A percentile compares a stretch with the other conserved stretches of the same genome.
Conservation (phyloP, 2,329 filamentous ascomycete species). For the Colletotrichum eleusines region DNA sequence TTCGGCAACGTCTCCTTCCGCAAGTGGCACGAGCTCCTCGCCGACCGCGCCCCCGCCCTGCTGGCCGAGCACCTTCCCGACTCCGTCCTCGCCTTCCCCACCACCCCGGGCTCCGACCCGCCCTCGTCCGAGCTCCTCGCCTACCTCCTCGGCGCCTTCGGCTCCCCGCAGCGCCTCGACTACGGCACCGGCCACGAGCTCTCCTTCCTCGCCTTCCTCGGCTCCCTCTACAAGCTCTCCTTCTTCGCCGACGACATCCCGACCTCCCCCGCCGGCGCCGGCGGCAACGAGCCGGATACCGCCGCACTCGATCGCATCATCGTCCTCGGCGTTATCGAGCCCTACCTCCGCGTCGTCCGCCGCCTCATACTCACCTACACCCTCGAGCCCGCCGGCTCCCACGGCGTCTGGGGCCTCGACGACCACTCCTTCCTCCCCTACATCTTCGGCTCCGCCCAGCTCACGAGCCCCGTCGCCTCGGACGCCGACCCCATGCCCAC, state of each 20-base stretch:
- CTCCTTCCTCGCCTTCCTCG: conserved; percentile 93
- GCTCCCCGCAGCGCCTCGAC: conserved; percentile 88
- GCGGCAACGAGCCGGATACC: not conserved
- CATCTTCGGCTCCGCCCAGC: conserved; percentile 93
- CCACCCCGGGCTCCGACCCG: conserved; percentile 37
- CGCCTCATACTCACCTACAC: conserved; percentile 90
- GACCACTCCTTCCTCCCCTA: conserved; percentile 96
- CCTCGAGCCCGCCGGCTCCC: conserved; percentile 93
- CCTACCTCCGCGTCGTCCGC: conserved; percentile 85
- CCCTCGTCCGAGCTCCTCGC: conserved; percentile 49
- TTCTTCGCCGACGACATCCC: conserved; percentile 65
- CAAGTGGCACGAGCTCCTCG: conserved; percentile 81
- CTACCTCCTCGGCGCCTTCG: conserved; percentile 89
- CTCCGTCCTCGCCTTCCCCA: conserved; percentile 42
- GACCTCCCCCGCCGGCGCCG: not conserved
- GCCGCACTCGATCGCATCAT: conserved; percentile 80
- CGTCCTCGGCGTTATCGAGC: conserved; percentile 85
- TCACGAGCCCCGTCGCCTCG: conserved; percentile 79
- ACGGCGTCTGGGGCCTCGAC: conserved; percentile 98
- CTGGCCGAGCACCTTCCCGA: conserved; percentile 53
- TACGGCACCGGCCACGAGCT: conserved; percentile 97
- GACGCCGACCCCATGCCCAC: conserved; percentile 72
- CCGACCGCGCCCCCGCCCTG: conserved; percentile 68
- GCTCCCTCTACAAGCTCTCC: conserved; percentile 89
- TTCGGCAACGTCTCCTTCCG: conserved; percentile 95